Base-by-base conservation (phyloP, 2,329 filamentous ascomycete genomes). In the Orbilia javanica region DNA sequence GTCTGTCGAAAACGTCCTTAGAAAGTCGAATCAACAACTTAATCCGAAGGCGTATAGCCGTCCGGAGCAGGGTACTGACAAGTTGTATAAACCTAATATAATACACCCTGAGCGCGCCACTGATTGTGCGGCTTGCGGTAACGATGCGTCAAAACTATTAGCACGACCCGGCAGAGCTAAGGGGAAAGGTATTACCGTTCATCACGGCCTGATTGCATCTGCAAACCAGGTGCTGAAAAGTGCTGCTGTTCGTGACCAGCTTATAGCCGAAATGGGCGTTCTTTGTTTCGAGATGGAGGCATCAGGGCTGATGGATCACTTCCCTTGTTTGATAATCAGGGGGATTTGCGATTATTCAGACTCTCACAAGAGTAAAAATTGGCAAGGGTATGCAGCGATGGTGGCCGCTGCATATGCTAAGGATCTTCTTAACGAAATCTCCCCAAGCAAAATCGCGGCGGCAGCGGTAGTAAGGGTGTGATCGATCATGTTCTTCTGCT, bases 21-120 rank as follows among this genome's bases (percentile, higher is more conserved):
- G 48, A 20, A 50, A 53, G n/a, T n/a, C n/a, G 25, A 63, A 70
- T 1, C 29, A 18, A 29, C 25, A n/a, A 31, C 46, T 70, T 8
- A 18, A 31, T 13, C 11, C 18, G 13, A 82, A 82, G 20, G n/a
- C n/a, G n/a, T 84, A 82, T 70, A 15, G 69, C 22, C 78, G 80
- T n/a, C 83, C 82, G 31, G 77, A 79, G 20, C 34, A 55, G 39
- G 78, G 36, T 15, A 82, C 65, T 31, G 83, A 85, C 62, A 80
- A 60, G 50, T 74, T 84, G 7, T 84, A 83, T 79, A 53, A 73
- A 64, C 31, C 79, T 29, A 52, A 48, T 8, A 44, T 81, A 53
- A 39, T 55, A 15, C 68, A 72, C 31, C 20, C 22, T 27, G 0
- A 25, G 10, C 8, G 13, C n/a, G n/a, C n/a, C n/a, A 22, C 10